Conservation (phyloP, 768 basidiomycete species). For the Lactarius pseudohatsudake region DNA sequence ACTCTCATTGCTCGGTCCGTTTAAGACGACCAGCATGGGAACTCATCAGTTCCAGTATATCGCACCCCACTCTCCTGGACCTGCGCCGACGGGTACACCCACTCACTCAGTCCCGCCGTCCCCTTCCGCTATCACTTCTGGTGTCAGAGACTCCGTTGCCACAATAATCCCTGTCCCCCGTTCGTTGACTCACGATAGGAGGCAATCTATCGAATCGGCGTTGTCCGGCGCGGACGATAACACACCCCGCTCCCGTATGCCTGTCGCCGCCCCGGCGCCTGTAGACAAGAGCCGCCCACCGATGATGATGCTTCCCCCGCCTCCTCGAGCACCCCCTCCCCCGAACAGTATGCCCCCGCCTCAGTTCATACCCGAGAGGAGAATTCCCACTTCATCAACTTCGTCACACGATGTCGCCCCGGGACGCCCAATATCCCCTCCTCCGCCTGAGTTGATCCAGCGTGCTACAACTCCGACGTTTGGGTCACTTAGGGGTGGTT, state of each 20-base stretch:
- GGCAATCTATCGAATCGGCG: constrained; percentile 72
- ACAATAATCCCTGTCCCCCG: constrained; percentile 51
- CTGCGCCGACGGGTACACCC: constrained; percentile 37
- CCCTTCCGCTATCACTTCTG: constrained; percentile 44
- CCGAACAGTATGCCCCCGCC: constrained; percentile 73
- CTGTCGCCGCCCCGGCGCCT: constrained; percentile 52
- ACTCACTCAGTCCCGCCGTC: constrained; percentile 41
- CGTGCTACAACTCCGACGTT: constrained; percentile 87
- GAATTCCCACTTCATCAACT: constrained; percentile 44
- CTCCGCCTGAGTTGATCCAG: constrained; percentile 88
- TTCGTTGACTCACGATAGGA: constrained; percentile 55
- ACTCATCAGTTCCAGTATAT: constrained; percentile 71
- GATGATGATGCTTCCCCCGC: constrained; percentile 75
- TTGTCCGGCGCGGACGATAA: constrained; percentile 54
- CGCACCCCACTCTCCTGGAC: constrained; percentile 44
- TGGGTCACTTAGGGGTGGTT: constrained; percentile 56
- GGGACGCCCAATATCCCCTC: constrained; percentile 88
- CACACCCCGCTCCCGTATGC: constrained; percentile 56
- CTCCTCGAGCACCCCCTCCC: constrained; percentile 74
- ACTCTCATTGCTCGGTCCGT: constrained; percentile 34
- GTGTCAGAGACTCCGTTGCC: constrained; percentile 53
- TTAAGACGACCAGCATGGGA: constrained; percentile 59
- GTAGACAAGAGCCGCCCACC: constrained; percentile 83
- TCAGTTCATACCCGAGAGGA: constrained; percentile 69
- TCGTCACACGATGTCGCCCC: constrained; percentile 64